Conservation (phyloP, 805 yeast species). For the Kuraishia molischiana region DNA sequence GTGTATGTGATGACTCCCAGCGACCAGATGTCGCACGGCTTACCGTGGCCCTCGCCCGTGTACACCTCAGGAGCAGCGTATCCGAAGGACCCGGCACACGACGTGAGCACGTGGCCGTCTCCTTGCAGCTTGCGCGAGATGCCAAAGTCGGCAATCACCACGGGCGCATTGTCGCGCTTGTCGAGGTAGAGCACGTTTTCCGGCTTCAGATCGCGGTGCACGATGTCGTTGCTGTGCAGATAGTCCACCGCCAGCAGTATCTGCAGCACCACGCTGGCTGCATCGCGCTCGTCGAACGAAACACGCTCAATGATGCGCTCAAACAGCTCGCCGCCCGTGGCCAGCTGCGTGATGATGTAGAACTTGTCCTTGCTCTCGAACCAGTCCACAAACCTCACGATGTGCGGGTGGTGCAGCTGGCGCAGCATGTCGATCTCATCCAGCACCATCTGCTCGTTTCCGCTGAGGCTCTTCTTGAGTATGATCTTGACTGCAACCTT, state of each 20-base stretch:
- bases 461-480: slow-evolving; percentile 73
- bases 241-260: slow-evolving; percentile 71
- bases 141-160: slow-evolving; percentile 93
- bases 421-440: slow-evolving; percentile 70
- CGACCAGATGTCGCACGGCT: slow-evolving; percentile 95
- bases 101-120: slow-evolving; percentile 48
- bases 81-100: slow-evolving; percentile 74
- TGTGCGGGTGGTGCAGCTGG: slow-evolving; percentile 69
- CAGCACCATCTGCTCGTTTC: slow-evolving; percentile 56
- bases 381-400: slow-evolving; percentile 88
- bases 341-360: slow-evolving; percentile 88
- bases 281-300: slow-evolving; percentile 82
- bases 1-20: slow-evolving; percentile 91
- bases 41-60: slow-evolving; percentile 65
- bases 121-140: slow-evolving; percentile 70
- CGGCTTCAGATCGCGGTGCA: slow-evolving; percentile 92
- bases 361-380: slow-evolving; percentile 89
- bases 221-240: slow-evolving; percentile 67
- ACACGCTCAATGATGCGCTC: slow-evolving; percentile 79
- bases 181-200: slow-evolving; percentile 77
- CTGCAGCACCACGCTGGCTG: slow-evolving; percentile 65
- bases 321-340: slow-evolving; percentile 93
- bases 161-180: slow-evolving; percentile 49
- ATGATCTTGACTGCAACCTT: slow-evolving; percentile 88
- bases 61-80: slow-evolving; percentile 96